Base-by-base conservation (phyloP, 768 basidiomycete species). In the Suillus sp. region DNA sequence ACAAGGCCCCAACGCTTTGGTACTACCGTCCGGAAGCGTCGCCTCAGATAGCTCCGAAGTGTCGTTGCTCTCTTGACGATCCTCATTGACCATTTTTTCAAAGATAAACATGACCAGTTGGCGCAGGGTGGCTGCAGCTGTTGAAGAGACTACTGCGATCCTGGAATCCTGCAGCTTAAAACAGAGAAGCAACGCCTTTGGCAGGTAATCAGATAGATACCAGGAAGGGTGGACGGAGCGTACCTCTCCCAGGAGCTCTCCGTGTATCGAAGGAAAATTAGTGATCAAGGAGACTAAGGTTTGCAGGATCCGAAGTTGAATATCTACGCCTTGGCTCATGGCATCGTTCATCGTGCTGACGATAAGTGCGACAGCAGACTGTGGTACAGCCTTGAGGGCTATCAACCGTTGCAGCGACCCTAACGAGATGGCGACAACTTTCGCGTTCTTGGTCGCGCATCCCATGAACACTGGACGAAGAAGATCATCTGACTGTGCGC, bases 71-170 rank as follows among this genome's bases (percentile, higher is more conserved):
- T 81, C 83, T 18, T 74, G 74, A 5, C 79, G 78, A 72, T 95
- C 92, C 71, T 95, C 93, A 20, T 85, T 82, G 1, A 89, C 86
- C 75, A 98, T 92, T 72, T 96, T 95, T 77, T 99, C 97, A 50
- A 98, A 92, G 20, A 98, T 89, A 67, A 98, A 93, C 96, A 99
- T 98, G 51, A 99, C 93, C 1, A 98, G 83, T 72, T 99, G 96
- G 2, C 96, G 89, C 4, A 98, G 84, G 0, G 96, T 98, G 0
- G 97, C 97, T 3, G 96, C 96, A 2, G 96, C 96, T 4, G 97
- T 99, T 0, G 94, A 96, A 3, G 95, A 96, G 8, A 99, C 96
- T 30, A 99, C 96, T 0, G 95, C 92, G 27, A 96, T 97, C 66
- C 93, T 88, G 0, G 94, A 96, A 64, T 98, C 97, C 75, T 98